Evolutionary conservation across 345 rosid species (phyloP).

Genomic region (Rhodomyrtus tomentosa): DNA sequence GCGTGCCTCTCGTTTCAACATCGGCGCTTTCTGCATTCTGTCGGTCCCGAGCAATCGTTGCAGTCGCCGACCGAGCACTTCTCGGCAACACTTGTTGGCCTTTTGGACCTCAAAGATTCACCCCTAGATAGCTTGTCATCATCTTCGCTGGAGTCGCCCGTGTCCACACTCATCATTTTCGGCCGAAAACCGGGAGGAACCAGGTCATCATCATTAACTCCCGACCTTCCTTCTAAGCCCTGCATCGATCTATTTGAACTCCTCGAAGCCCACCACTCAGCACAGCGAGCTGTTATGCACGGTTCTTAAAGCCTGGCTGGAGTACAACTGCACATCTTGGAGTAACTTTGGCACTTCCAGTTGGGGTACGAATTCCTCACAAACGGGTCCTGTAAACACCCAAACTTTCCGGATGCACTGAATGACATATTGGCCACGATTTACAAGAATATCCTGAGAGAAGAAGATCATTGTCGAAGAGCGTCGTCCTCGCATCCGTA

Average conservation of each 20-base stretch:
- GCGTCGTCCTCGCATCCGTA: neutral
- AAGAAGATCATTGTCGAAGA: neutral
- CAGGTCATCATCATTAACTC: neutral
- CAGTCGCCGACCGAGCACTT: neutral
- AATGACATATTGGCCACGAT: neutral
- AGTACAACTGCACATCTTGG: slow-evolving; percentile 9
- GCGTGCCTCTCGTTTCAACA: neutral
- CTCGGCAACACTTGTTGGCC: neutral
- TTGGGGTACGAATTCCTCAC: neutral
- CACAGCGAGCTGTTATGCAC: slow-evolving; percentile 18
- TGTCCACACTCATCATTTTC: neutral
- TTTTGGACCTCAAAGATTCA: neutral
- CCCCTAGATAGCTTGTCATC: neutral
- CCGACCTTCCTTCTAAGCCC: neutral
- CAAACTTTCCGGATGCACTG: neutral
- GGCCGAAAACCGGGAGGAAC: slow-evolving; percentile 4
- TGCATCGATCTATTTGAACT: neutral
- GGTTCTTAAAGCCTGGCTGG: slow-evolving; percentile 22
- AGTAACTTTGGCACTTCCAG: slow-evolving; percentile 5
- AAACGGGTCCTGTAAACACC: neutral
- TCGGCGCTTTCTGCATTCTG: neutral
- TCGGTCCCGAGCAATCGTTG: neutral
- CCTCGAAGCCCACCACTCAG: slow-evolving; percentile 30
- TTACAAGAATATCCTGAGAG: neutral
- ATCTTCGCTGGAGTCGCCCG: neutral